Conservation (phyloP, 1,284 basidiomycete species). For the Tilletia indica region DNA sequence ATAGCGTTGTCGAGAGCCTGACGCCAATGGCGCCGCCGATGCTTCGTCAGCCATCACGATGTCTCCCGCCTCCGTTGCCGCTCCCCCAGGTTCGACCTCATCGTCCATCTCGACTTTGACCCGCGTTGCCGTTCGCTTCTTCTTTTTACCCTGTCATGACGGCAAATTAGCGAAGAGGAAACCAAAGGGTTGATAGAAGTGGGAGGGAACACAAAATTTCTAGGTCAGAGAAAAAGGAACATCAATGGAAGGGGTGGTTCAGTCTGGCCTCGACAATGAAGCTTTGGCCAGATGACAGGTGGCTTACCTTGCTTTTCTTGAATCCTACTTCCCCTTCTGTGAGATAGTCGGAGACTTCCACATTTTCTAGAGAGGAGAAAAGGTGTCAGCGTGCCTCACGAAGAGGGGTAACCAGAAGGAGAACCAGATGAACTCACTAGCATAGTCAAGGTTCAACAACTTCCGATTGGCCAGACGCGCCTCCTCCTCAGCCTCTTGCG, state of each 20-base stretch:
- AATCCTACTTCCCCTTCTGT: constrained; percentile 88
- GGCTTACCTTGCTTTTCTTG: constrained; percentile 81
- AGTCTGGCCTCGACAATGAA: constrained; percentile 21
- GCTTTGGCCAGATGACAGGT: neutral
- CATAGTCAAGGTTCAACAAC: constrained; percentile 83
- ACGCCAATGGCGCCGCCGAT: no score
- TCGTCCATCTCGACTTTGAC: constrained; percentile 68
- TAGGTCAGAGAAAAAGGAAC: constrained; percentile 11
- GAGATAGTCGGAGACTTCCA: constrained; percentile 81
- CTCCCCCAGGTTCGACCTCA: constrained; percentile 58
- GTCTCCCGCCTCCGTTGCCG: constrained; percentile 33
- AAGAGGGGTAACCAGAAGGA: constrained; percentile 20
- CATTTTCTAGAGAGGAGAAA: constrained; percentile 66
- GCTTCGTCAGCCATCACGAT: neutral
- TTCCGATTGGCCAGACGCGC: constrained; percentile 70
- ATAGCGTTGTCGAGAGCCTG: constrained; percentile 8
- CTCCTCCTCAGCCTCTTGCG: constrained; percentile 64
- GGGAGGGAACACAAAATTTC: neutral
- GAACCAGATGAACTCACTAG: constrained; percentile 64
- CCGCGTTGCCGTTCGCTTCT: constrained; percentile 82
- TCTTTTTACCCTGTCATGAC: constrained; percentile 60
- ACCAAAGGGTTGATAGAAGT: neutral
- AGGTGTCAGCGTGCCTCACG: neutral
- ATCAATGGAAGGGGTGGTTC: constrained; percentile 18
- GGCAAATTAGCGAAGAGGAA: neutral